Conservation (phyloP, 176 grass and related monocot genomes). For the Raddia guianensis region DNA sequence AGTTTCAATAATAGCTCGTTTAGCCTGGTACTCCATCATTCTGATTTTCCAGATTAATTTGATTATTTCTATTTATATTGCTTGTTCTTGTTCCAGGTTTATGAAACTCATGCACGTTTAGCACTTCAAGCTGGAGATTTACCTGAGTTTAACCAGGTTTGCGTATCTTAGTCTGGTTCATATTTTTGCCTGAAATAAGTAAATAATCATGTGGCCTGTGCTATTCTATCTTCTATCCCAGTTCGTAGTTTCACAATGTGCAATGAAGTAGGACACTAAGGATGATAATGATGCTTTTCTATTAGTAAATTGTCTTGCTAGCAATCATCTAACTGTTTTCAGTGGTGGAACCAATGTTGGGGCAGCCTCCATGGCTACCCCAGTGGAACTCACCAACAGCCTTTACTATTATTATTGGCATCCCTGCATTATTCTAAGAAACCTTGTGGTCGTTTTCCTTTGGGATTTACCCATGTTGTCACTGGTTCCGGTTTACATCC, state of each 20-base stretch:
- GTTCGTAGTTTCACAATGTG: slow-evolving; percentile 5
- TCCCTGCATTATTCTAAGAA: not conserved
- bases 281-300: not conserved
- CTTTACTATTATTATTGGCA: not conserved
- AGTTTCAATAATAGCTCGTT: no score
- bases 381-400: not conserved
- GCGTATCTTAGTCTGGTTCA: slow-evolving; percentile 22
- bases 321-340: not conserved
- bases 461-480: not conserved
- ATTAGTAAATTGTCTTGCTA: not conserved
- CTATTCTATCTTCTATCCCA: slow-evolving; percentile 9
- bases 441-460: not conserved
- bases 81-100: slow-evolving; percentile 67
- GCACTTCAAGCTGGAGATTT: slow-evolving; percentile 86
- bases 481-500: not conserved
- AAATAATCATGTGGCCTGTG: not conserved
- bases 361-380: not conserved
- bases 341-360: not conserved
- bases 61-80: not conserved
- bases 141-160: slow-evolving; percentile 92
- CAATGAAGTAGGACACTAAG: not conserved
- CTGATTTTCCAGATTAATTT: slow-evolving; percentile 13
- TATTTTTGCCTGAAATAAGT: slow-evolving; percentile 21
- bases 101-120: slow-evolving; percentile 91
- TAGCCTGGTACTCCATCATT: not conserved